Evolutionary conservation across 148 eudicot species (phyloP).

Genomic region (Bassia scoparia): DNA sequence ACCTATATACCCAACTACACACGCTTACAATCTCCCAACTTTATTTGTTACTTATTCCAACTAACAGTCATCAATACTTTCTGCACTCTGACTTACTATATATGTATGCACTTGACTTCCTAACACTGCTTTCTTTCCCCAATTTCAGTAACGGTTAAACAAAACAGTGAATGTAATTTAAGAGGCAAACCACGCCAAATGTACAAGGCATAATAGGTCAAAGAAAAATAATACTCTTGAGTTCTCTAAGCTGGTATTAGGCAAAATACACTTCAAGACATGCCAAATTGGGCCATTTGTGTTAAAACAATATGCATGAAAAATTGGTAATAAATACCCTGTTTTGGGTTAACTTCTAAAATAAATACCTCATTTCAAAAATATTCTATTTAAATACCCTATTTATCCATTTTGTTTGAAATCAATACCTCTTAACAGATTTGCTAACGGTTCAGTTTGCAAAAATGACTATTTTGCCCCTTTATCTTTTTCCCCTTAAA

Average conservation of each 20-base stretch:
- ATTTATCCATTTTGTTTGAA: no score
- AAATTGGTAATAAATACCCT: no score
- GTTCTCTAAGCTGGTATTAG: background rate
- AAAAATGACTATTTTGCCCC: no score
- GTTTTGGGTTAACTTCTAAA: no score
- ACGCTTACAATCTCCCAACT: background rate
- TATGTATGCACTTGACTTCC: background rate
- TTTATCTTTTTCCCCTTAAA: no score
- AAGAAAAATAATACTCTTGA: background rate
- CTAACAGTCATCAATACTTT: no score
- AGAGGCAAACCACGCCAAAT: background rate
- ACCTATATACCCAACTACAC: constrained; percentile 4
- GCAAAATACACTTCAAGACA: background rate
- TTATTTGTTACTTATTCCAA: background rate
- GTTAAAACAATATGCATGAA: background rate
- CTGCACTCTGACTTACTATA: background rate
- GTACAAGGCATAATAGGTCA: background rate
- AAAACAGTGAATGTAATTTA: background rate
- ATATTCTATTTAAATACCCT: no score
- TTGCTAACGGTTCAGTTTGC: no score
- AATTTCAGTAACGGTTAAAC: background rate
- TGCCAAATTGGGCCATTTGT: background rate
- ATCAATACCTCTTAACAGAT: no score
- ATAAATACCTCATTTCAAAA: no score
- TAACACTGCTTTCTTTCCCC: background rate